Conservation (phyloP, 495 filamentous ascomycete species). For the Xylaria bambusicola region DNA sequence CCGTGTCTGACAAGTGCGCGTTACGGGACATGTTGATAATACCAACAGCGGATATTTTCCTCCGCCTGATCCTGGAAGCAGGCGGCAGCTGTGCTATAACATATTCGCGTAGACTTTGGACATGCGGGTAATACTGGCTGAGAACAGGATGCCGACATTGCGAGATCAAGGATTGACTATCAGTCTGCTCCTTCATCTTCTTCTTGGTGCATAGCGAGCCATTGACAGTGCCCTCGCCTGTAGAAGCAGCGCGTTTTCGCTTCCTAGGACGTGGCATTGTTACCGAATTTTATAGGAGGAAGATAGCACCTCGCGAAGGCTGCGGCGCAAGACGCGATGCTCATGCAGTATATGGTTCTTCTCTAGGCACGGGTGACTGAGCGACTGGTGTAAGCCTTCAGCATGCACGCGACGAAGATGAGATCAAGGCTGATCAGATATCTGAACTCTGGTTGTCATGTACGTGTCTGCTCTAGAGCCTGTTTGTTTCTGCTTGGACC, state of each 20-base stretch:
- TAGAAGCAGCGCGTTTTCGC: slow-evolving; percentile 28
- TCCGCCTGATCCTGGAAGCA: slow-evolving; percentile 46
- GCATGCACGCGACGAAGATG: too few relatives aligned
- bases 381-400: too few relatives aligned
- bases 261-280: slow-evolving; percentile 32
- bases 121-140: slow-evolving; percentile 68
- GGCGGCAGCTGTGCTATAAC: slow-evolving; percentile 54
- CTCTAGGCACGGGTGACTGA: too few relatives aligned
- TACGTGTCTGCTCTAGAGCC: too few relatives aligned
- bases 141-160: slow-evolving; percentile 65
- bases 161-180: slow-evolving; percentile 14
- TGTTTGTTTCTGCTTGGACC: too few relatives aligned
- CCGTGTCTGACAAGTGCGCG: slow-evolving; percentile 32
- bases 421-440: too few relatives aligned
- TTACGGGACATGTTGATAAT: slow-evolving; percentile 25
- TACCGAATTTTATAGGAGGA: slow-evolving; percentile 7
- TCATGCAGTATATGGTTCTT: too few relatives aligned
- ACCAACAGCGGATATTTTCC: slow-evolving; percentile 50
- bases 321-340: neutral
- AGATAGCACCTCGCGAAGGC: neutral
- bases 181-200: slow-evolving; percentile 20
- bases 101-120: slow-evolving; percentile 72
- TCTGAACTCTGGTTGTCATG: too few relatives aligned
- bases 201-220: slow-evolving; percentile 33
- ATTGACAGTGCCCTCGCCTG: slow-evolving; percentile 9